These are phyloP conservation scores for Suillus occidentalis DNA, from an alignment of 768 basidiomycete species.

Conservation along the genomic window DNA sequence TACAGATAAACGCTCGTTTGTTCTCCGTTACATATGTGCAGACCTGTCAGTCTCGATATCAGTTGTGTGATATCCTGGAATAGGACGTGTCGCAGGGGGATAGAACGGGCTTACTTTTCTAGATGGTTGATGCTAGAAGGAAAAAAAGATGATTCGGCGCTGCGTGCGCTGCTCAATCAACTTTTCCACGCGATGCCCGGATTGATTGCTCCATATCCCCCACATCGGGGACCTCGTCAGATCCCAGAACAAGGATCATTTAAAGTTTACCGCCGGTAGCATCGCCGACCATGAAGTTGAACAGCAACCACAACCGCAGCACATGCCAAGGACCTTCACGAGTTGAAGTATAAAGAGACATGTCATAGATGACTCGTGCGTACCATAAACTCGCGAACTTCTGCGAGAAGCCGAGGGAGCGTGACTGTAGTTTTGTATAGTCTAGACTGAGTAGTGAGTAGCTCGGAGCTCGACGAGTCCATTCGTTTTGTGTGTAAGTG, in stretches of 20 bases:
- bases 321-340: not conserved
- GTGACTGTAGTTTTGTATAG: conserved; percentile 9
- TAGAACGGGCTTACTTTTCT: not conserved
- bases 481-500: conserved; percentile 18
- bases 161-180: conserved; percentile 1
- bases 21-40: not conserved
- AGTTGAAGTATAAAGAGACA: conserved; percentile 3
- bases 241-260: conserved; percentile 1
- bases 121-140: not conserved
- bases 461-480: conserved; percentile 15
- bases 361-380: not conserved
- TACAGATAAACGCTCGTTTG: not conserved
- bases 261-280: conserved; percentile 1
- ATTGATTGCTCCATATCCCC: not conserved
- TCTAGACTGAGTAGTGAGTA: conserved; percentile 13
- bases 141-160: not conserved
- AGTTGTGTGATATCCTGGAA: not conserved
- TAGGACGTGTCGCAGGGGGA: not conserved
- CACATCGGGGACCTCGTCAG: conserved; percentile 1
- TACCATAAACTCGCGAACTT: not conserved
- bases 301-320: not conserved
- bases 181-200: conserved; percentile 7
- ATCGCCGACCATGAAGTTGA: not conserved
- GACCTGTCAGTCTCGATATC: not conserved
- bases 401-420: not conserved